A percentile compares a stretch with the other conserved stretches of the same genome.
These are phyloP conservation scores for Cucurbita argyrosperma DNA, from an alignment of 306 rosid species.

Conservation along the genomic window DNA sequence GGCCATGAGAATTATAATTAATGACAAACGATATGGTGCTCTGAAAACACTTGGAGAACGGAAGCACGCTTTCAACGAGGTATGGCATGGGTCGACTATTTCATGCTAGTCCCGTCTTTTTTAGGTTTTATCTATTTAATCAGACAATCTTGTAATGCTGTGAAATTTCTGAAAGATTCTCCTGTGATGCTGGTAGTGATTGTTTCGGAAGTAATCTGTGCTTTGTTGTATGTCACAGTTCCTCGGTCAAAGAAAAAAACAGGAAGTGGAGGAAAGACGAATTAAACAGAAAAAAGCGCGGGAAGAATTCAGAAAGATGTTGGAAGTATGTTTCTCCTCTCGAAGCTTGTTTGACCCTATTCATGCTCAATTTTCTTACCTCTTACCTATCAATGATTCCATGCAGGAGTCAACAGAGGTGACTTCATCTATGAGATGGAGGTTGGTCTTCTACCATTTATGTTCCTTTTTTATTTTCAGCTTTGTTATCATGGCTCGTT, in stretches of 20 bases:
- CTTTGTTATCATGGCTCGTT: background rate
- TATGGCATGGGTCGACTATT: constrained; percentile 8
- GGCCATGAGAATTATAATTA: constrained; percentile 86
- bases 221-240: constrained; percentile 33
- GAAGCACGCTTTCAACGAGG: constrained; percentile 93
- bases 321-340: constrained; percentile 52
- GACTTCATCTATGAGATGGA: constrained; percentile 68
- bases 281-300: constrained; percentile 63
- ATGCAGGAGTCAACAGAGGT: constrained; percentile 70
- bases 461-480: background rate
- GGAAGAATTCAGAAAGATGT: constrained; percentile 79
- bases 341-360: constrained; percentile 8
- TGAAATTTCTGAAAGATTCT: background rate
- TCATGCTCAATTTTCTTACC: constrained; percentile 6
- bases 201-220: background rate
- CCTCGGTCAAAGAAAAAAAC: constrained; percentile 62
- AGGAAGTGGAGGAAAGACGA: constrained; percentile 71
- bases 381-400: constrained; percentile 10
- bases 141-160: background rate
- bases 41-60: constrained; percentile 87
- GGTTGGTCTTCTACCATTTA: constrained; percentile 31
- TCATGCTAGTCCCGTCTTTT: background rate
- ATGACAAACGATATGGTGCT: constrained; percentile 81
- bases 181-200: background rate
- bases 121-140: background rate